Base-by-base conservation (phyloP, 345 rosid species). In the Pistacia integerrima region DNA sequence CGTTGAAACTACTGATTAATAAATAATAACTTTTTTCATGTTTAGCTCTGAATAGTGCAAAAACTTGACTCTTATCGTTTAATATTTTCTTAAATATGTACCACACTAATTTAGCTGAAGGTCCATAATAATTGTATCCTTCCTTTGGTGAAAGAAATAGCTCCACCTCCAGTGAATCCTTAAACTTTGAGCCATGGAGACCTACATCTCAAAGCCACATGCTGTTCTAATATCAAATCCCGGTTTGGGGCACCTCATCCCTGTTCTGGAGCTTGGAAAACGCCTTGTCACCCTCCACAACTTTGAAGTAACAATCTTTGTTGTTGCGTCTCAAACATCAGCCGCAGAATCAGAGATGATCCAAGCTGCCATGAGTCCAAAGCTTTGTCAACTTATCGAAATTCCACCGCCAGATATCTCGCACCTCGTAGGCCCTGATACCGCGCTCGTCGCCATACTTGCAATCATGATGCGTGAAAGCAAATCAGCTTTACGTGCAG, bases 201-300 rank as follows among this genome's bases (percentile, higher is more conserved):
- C 25, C 58, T 60, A 17, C 4, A 72, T 35, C 48, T 35, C 38
- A 22, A 83, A 60, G 22, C 81, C 87, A 52, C 93, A 85, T 54
- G 79, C 74, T 4, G 78, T 82, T 3, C 76, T 88, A 33, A 78
- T 90, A 35, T 70, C 94, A 8, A 85, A 87, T 70, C 94, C 92
- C 11, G 91, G 94, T 54, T 36, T 88, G 61, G 91, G 91, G 38
- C 92, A 90, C 79, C 77, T 90, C 8, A 88, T 87, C 77, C 93
- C 97, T 0, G 64, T 77, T 44, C 64, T 90, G 25, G 93, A 86
- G 72, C 87, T 93, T 18, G 86, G 88, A 11, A 78, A 85, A 78
- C 83, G 85, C 72, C 84, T 93, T 52, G 73, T 60, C 36, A 69
- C 76, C n/a, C 55, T 20, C 60, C 86, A 76, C 61, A 77, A 81